phyloP scores from a whole-genome alignment of 768 basidiomycete species.

The Podaxis mareebaensis region DNA sequence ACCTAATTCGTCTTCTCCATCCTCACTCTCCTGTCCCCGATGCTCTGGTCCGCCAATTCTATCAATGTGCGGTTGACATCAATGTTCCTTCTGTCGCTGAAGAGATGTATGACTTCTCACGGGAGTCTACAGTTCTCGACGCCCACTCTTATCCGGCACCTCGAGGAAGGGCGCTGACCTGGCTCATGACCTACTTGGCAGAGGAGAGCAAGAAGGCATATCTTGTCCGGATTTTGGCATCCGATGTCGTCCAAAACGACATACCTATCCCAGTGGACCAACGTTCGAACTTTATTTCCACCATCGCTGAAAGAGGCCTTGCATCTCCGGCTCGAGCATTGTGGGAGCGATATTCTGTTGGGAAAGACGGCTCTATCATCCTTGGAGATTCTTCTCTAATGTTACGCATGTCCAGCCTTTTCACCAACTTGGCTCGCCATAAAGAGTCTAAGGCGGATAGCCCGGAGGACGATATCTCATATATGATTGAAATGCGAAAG shows the following conservation, averaged over 20 bases:
- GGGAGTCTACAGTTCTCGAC: conserved; percentile 29
- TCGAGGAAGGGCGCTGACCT: conserved; percentile 41
- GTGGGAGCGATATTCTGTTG: conserved; percentile 56
- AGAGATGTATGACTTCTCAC: conserved; percentile 48
- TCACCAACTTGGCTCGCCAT: conserved; percentile 28
- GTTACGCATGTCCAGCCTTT: conserved; percentile 55
- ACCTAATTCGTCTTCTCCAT: conserved; percentile 39
- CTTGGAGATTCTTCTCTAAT: conserved; percentile 44
- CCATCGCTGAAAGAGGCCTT: conserved; percentile 48
- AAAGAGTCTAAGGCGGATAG: conserved; percentile 20
- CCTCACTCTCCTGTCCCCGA: conserved; percentile 39
- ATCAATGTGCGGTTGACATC: conserved; percentile 36
- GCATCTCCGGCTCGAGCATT: conserved; percentile 48
- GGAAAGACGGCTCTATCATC: conserved; percentile 40
- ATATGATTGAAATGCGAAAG: background rate
- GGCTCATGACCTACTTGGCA: conserved; percentile 53
- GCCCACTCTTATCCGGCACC: conserved; percentile 53
- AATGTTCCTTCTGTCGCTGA: conserved; percentile 36
- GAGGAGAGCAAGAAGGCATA: conserved; percentile 39
- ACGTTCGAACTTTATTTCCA: conserved; percentile 51
- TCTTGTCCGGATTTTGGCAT: conserved; percentile 49
- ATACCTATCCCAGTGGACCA: conserved; percentile 42
- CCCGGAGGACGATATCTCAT: background rate
- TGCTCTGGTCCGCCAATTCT: conserved; percentile 47
- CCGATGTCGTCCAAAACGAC: conserved; percentile 44